Conservation (phyloP, 78 protist species). For the Dictyostelium capitatum region DNA sequence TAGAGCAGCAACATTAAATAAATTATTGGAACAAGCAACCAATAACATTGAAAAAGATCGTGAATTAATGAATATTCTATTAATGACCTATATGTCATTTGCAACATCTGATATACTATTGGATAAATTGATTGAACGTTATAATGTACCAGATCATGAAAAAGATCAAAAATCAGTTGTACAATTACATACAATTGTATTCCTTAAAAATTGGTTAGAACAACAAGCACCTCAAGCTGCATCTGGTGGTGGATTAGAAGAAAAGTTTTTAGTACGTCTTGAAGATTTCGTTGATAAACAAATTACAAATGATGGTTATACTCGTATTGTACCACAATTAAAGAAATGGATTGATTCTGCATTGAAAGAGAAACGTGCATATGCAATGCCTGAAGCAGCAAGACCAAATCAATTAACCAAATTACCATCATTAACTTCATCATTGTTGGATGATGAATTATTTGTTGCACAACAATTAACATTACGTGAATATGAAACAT, state of each 20-base stretch:
- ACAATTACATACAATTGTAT: conserved; percentile 69
- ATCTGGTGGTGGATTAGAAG: conserved; percentile 77
- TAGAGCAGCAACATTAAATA: conserved; percentile 73
- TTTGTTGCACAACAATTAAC: conserved; percentile 77
- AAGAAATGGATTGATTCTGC: conserved; percentile 55
- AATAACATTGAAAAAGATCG: conserved; percentile 67
- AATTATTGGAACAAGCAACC: conserved; percentile 60
- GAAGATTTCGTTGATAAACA: conserved; percentile 32
- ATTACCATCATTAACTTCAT: conserved; percentile 3
- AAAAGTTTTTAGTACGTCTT: conserved; percentile 61
- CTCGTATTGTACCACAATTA: conserved; percentile 55
- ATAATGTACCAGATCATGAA: conserved; percentile 73
- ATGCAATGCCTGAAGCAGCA: conserved; percentile 73
- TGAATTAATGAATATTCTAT: conserved; percentile 66
- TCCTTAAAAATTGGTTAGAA: conserved; percentile 80
- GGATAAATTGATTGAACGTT: conserved; percentile 71
- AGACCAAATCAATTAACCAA: neutral
- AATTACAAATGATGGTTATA: conserved; percentile 53
- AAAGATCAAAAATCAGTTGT: conserved; percentile 55
- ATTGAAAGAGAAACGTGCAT: conserved; percentile 65
- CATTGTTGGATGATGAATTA: conserved; percentile 62
- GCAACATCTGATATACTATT: conserved; percentile 78
- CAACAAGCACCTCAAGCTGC: conserved; percentile 84
- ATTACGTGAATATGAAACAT: conserved; percentile 58
- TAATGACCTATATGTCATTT: conserved; percentile 84